Evolutionary conservation across 2,329 filamentous ascomycete species (phyloP).

Genomic region (Cryphonectria radicalis): DNA sequence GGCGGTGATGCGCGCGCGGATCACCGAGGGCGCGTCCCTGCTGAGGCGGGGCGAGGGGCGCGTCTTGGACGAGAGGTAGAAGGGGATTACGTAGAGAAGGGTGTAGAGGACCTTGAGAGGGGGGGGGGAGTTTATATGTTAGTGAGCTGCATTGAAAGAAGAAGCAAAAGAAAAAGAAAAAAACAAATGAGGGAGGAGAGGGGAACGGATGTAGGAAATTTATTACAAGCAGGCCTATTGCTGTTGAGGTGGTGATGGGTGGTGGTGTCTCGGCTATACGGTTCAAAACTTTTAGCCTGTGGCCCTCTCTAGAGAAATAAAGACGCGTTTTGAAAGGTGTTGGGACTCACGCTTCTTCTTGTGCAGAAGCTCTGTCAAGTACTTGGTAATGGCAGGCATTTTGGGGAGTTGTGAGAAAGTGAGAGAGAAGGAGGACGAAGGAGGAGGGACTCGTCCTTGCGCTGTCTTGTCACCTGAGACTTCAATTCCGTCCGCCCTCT

Average conservation of each 20-base stretch:
- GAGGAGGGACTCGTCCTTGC: neutral
- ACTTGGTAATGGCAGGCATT: slow-evolving; percentile 28
- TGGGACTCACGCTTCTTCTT: slow-evolving; percentile 24
- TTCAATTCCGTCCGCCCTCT: neutral
- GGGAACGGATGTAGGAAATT: neutral
- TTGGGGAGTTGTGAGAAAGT: neutral
- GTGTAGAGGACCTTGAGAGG: slow-evolving; percentile 72
- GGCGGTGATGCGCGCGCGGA: slow-evolving; percentile 80
- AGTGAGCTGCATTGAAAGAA: neutral
- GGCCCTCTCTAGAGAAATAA: neutral
- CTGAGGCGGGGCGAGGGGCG: slow-evolving; percentile 78
- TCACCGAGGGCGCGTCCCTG: slow-evolving; percentile 87
- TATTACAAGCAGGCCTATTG: slow-evolving; percentile 44
- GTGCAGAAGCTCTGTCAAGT: slow-evolving; percentile 23
- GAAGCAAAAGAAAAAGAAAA: neutral
- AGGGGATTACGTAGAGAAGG: slow-evolving; percentile 85
- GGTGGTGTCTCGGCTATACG: slow-evolving; percentile 40
- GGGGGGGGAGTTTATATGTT: neutral
- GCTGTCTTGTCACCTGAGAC: neutral
- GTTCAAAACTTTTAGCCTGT: slow-evolving; percentile 25
- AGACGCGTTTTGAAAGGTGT: neutral
- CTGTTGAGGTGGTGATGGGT: slow-evolving; percentile 45
- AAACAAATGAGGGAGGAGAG: no score
- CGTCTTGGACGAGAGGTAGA: slow-evolving; percentile 82
- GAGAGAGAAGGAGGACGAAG: no score